Percentiles rank a stretch among this genome's conserved stretches.
These are phyloP conservation scores for Tulasnella sp. DNA, from an alignment of 768 basidiomycete species.

Conservation along the genomic window DNA sequence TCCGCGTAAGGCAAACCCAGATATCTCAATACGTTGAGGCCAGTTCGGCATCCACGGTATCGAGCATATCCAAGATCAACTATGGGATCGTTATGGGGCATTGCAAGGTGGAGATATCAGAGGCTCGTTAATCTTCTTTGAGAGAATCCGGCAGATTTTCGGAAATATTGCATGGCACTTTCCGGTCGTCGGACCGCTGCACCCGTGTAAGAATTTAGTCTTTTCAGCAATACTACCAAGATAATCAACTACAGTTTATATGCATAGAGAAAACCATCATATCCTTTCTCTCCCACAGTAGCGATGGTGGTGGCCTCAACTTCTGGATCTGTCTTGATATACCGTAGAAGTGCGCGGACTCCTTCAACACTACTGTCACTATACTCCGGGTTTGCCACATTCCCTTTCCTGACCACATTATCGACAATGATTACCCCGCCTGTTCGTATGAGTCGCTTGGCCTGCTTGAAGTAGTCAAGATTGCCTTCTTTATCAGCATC, in stretches of 20 bases:
- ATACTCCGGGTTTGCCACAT: slow-evolving; percentile 32
- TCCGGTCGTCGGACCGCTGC: no score
- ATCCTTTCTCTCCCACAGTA: slow-evolving; percentile 40
- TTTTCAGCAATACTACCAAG: no score
- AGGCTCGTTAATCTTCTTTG: no score
- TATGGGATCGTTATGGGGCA: no score
- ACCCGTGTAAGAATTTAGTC: no score
- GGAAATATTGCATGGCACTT: no score
- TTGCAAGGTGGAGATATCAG: no score
- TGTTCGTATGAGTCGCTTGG: slow-evolving; percentile 44
- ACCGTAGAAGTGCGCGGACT: slow-evolving; percentile 34
- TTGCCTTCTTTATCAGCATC: slow-evolving; percentile 56
- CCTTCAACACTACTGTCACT: slow-evolving; percentile 32
- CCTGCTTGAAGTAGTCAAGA: slow-evolving; percentile 43
- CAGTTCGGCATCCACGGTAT: slow-evolving; percentile 42
- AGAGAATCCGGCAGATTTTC: no score
- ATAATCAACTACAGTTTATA: slow-evolving; percentile 19
- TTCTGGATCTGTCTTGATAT: slow-evolving; percentile 37
- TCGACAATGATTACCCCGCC: slow-evolving; percentile 56
- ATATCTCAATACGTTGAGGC: slow-evolving; percentile 38
- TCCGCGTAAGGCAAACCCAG: slow-evolving; percentile 33
- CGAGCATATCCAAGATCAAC: slow-evolving; percentile 47
- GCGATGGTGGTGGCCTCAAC: slow-evolving; percentile 40
- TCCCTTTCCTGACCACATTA: slow-evolving; percentile 43
- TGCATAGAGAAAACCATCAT: slow-evolving; percentile 42